A percentile compares a stretch with the other conserved stretches of the same genome.
phyloP scores from a whole-genome alignment of 2,329 filamentous ascomycete genomes.

The Xylariaceae sp. region DNA sequence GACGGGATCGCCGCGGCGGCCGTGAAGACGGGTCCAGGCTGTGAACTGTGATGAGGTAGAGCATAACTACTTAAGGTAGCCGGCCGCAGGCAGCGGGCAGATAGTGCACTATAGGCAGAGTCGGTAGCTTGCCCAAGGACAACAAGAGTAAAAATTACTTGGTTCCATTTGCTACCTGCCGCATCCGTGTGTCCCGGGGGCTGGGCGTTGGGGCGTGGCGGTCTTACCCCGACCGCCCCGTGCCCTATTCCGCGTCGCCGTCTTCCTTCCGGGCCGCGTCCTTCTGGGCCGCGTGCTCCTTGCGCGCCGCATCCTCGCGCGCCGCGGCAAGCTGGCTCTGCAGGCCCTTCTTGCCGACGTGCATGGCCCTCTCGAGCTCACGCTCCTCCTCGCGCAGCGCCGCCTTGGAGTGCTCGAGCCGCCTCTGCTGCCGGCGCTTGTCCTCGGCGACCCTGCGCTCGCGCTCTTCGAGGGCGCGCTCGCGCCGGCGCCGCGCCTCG shows the following conservation, averaged over 20 bases:
- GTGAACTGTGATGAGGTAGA: slow-evolving; percentile 3
- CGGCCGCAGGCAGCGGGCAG: too few species aligned
- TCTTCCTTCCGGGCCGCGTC: too few species aligned
- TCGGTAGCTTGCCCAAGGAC: too few species aligned
- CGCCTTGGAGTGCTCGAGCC: slow-evolving; percentile 53
- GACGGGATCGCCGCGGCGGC: slow-evolving; percentile 1
- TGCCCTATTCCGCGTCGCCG: too few species aligned
- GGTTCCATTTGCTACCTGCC: too few species aligned
- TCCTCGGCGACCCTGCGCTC: slow-evolving; percentile 56
- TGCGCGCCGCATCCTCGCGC: too few species aligned
- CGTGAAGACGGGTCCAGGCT: slow-evolving; percentile 4
- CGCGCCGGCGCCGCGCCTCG: slow-evolving; percentile 50
- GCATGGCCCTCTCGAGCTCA: slow-evolving; percentile 62
- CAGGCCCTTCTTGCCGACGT: slow-evolving; percentile 58
- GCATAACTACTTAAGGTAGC: background rate
- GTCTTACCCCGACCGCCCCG: too few species aligned
- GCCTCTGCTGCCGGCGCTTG: slow-evolving; percentile 50
- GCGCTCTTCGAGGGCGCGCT: slow-evolving; percentile 59
- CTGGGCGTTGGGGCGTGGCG: too few species aligned
- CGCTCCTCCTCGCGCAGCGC: slow-evolving; percentile 58
- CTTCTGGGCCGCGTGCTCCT: too few species aligned
- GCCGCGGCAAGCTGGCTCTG: slow-evolving; percentile 48
- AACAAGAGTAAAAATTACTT: too few species aligned
- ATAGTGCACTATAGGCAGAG: too few species aligned
- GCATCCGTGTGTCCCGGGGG: too few species aligned